These are phyloP conservation scores for Sungouiozyma intestinalis DNA, from an alignment of 805 yeast species.

Conservation along the genomic window DNA sequence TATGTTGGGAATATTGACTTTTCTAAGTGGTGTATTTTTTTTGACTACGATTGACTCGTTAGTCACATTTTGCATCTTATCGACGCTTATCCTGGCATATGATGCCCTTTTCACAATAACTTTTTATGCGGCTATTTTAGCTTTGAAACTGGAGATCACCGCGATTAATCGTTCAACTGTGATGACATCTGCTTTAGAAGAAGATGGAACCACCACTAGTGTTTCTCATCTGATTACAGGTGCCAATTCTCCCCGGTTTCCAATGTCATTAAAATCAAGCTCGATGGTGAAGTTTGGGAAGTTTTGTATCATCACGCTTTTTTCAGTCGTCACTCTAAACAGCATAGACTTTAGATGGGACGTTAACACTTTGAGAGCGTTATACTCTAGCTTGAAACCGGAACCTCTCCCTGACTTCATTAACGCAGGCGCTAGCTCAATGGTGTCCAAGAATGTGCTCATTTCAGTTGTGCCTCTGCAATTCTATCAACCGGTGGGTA, in stretches of 20 bases:
- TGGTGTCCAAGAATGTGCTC: conserved; percentile 37
- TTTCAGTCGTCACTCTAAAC: conserved; percentile 53
- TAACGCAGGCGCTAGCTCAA: conserved; percentile 9
- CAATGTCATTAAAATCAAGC: conserved; percentile 28
- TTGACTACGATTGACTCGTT: conserved; percentile 61
- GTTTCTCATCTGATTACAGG: conserved; percentile 51
- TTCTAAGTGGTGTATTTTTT: conserved; percentile 48
- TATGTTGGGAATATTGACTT: conserved; percentile 54
- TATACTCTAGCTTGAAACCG: conserved; percentile 3
- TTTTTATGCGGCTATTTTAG: conserved; percentile 71
- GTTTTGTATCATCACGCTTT: conserved; percentile 44
- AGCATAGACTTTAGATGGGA: conserved; percentile 65
- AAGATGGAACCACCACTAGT: conserved; percentile 71
- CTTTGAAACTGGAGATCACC: conserved; percentile 80
- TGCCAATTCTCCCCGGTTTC: conserved; percentile 37
- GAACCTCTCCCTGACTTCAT: conserved; percentile 32
- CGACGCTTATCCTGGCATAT: conserved; percentile 55
- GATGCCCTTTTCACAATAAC: conserved; percentile 70
- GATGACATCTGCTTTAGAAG: conserved; percentile 73
- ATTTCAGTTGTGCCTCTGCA: conserved; percentile 50
- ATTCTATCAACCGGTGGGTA: conserved; percentile 41
- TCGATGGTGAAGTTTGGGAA: conserved; percentile 44
- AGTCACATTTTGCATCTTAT: conserved; percentile 66
- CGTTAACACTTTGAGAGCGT: conserved; percentile 1
- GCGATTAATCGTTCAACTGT: conserved; percentile 73